phyloP scores from a whole-genome alignment of 139 green algal genomes.

The Mesotaenium endlicherianum region DNA sequence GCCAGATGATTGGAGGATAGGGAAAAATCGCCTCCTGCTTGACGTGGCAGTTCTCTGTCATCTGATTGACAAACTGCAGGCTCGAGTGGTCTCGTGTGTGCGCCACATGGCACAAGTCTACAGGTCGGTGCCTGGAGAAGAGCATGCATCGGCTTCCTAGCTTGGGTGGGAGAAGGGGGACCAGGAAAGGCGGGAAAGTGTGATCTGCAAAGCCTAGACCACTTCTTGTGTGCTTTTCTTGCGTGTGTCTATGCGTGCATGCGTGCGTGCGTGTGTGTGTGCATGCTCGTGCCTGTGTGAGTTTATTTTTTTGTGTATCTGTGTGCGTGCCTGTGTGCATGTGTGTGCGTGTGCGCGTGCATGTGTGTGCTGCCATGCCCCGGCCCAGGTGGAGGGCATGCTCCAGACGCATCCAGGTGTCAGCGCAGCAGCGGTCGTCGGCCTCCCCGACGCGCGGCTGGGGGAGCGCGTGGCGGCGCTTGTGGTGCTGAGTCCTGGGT shows the following conservation, averaged over 20 bases:
- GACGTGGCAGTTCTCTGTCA: no score
- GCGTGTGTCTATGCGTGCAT: not conserved
- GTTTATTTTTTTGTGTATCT: not conserved
- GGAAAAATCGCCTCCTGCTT: no score
- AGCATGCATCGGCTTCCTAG: no score
- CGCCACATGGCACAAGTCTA: no score
- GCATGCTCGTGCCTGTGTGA: not conserved
- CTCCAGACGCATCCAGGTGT: conserved; percentile 65
- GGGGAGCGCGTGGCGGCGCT: conserved; percentile 73
- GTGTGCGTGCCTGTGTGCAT: not conserved
- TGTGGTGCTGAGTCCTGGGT: conserved; percentile 62
- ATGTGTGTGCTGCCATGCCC: not conserved
- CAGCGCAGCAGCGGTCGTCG: conserved; percentile 71
- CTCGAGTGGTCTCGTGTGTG: no score
- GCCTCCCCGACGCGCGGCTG: conserved; percentile 69
- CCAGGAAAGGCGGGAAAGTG: no score
- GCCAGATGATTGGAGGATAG: no score
- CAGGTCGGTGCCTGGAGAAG: no score
- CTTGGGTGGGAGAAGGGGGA: no score
- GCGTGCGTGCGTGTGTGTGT: not conserved
- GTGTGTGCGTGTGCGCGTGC: not conserved
- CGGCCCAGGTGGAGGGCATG: conserved; percentile 60
- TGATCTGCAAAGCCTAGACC: no score
- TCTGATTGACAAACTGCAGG: no score
- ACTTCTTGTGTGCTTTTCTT: not conserved